These are phyloP conservation scores for Fusarium solani-melongenae DNA, from an alignment of 2,329 filamentous ascomycete genomes.

Conservation along the genomic window DNA sequence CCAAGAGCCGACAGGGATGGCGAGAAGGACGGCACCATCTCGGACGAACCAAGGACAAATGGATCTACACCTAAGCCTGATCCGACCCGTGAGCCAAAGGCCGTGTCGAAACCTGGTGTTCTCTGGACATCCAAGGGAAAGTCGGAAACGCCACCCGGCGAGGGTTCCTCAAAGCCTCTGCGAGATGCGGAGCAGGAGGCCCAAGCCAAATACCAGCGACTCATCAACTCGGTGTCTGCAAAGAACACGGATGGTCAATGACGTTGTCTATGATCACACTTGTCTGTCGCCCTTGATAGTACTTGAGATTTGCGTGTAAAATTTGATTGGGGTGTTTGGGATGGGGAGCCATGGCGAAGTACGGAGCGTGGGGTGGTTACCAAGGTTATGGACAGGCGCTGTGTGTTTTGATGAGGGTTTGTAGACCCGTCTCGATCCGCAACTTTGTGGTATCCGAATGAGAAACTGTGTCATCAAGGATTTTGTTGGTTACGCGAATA, in stretches of 20 bases:
- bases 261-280: neutral
- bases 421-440: neutral
- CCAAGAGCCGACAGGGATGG: constrained; percentile 55
- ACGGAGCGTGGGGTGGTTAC: constrained; percentile 37
- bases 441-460: neutral
- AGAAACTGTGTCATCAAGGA: neutral
- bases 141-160: constrained; percentile 29
- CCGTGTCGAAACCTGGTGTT: constrained; percentile 45
- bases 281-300: neutral
- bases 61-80: constrained; percentile 47
- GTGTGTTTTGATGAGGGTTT: constrained; percentile 14
- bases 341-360: constrained; percentile 29
- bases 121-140: constrained; percentile 50
- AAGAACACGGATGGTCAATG: constrained; percentile 45
- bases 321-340: constrained; percentile 23
- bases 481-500: neutral
- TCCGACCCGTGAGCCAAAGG: constrained; percentile 37
- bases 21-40: constrained; percentile 43
- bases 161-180: constrained; percentile 33
- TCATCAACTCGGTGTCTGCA: constrained; percentile 51
- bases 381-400: constrained; percentile 22
- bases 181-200: constrained; percentile 51
- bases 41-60: constrained; percentile 47
- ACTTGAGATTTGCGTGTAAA: constrained; percentile 20
- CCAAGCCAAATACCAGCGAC: constrained; percentile 50